Evolutionary conservation across 2,329 filamentous ascomycete species (phyloP).

Genomic region (Pseudogymnoascus sp.): DNA sequence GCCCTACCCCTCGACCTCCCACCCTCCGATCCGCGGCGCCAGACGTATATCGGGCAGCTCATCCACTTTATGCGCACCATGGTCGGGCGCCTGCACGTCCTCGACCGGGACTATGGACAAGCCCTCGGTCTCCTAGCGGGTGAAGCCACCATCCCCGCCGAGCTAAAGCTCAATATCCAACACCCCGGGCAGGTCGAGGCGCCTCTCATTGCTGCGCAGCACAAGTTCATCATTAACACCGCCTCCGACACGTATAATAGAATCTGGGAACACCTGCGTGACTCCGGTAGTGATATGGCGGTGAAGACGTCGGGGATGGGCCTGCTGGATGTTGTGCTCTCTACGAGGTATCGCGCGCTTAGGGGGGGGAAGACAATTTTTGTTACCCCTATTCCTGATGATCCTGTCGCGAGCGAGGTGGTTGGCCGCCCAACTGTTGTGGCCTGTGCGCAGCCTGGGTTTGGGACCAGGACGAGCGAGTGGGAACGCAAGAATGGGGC

Average conservation of each 20-base stretch:
- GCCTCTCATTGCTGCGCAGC: conserved; percentile 46
- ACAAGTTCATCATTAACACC: conserved; percentile 48
- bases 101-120: conserved; percentile 46
- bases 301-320: conserved; percentile 27
- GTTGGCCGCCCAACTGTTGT: conserved; percentile 37
- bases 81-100: conserved; percentile 46
- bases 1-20: conserved; percentile 40
- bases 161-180: conserved; percentile 45
- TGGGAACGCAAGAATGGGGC: conserved; percentile 17
- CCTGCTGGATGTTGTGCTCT: conserved; percentile 41
- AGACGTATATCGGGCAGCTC: conserved; percentile 49
- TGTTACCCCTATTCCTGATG: conserved; percentile 37
- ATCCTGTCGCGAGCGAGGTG: conserved; percentile 37
- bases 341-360: conserved; percentile 46
- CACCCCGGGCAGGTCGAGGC: conserved; percentile 40
- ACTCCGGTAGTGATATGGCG: conserved; percentile 22
- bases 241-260: conserved; percentile 31
- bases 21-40: conserved; percentile 34
- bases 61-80: conserved; percentile 47
- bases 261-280: conserved; percentile 34
- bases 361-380: conserved; percentile 42
- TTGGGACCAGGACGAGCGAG: conserved; percentile 20
- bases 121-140: conserved; percentile 41
- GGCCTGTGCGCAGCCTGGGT: conserved; percentile 23
- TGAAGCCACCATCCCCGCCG: conserved; percentile 42